Base-by-base conservation (phyloP, 108 stramenopile genomes). In the Aurantiochytrium sp. region DNA sequence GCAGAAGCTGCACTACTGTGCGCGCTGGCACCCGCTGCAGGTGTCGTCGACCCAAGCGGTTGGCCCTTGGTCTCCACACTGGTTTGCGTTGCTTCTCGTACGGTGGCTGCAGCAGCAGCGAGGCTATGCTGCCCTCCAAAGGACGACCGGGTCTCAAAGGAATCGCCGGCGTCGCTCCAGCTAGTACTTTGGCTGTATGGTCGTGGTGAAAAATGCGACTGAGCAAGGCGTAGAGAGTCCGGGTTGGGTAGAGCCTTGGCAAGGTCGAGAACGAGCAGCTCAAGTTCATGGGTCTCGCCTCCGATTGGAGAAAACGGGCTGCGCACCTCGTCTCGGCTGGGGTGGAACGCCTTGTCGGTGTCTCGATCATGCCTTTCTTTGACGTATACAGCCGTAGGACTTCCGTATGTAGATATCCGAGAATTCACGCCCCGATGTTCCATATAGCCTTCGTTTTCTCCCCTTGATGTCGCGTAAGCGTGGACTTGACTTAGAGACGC, bases 161-260 rank as follows among this genome's bases (percentile, higher is more conserved):
- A 47, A 6, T 53, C 51, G 25, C 76, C 51, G n/a, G 49, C 45
- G 4, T 47, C 45, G 51, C 49, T 53, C 51, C 49, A 53, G 51
- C 23, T 4, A 0, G 51, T 4, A 35, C 76, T 83, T 28, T 47
- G 51, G 28, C 49, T 53, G 51, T 83, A 23, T 6, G 18, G 18
- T 14, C 64, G 64, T 3, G 64, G 64, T 12, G 64, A 69, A 23
- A 4, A 69, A 69, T 69, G 42, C 19, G 76, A 53, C 76, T 47
- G 49, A 12, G 49, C 16, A 6, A 47, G 23, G 45, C 51, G 45
- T 23, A 53, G 6, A 43, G 76, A 53, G 10, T 83, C 76, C n/a
- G 76, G 76, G 51, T 83, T 83, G 6, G 76, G 76, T 16, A 83
- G 51, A 12, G 76, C 76, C 49, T 83, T 83, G 49, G 76, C 76